Conservation (phyloP, 202 grass and related monocot species). For the Miscanthus sacchariflorus region DNA sequence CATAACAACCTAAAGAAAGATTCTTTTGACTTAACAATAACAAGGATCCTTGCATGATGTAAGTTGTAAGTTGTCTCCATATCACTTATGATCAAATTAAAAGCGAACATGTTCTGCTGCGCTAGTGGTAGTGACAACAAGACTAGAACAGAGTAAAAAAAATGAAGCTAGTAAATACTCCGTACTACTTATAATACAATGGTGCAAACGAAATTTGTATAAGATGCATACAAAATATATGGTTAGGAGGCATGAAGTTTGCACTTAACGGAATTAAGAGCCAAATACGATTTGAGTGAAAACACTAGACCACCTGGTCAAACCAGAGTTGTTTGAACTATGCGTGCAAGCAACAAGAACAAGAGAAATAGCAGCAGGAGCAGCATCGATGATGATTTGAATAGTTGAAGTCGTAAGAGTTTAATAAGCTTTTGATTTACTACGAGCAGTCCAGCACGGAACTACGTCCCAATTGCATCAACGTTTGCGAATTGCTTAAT, state of each 20-base stretch:
- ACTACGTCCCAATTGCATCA: constrained; percentile 17
- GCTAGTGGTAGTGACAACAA: constrained; percentile 20
- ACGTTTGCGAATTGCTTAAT: constrained; percentile 18
- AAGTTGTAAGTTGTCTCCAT: constrained; percentile 39
- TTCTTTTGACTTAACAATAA: not conserved
- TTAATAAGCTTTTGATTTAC: constrained; percentile 31
- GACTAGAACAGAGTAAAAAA: constrained; percentile 21
- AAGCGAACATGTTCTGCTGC: constrained; percentile 5
- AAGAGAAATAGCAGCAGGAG: constrained; percentile 1
- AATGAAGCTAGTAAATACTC: constrained; percentile 15
- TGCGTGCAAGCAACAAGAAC: constrained; percentile 46
- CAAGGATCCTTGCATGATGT: constrained; percentile 21
- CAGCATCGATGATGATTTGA: constrained; percentile 12
- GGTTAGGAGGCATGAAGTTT: constrained; percentile 19
- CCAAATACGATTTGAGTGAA: constrained; percentile 28
- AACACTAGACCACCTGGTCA: constrained; percentile 30
- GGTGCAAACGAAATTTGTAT: constrained; percentile 10
- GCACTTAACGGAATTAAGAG: constrained; percentile 8
- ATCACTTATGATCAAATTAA: constrained; percentile 33
- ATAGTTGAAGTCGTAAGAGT: constrained; percentile 29
- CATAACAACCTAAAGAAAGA: not conserved
- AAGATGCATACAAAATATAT: not conserved
- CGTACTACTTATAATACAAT: not conserved
- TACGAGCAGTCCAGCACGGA: constrained; percentile 29
- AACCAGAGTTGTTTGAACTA: constrained; percentile 36